Percentiles rank a stretch among this genome's conserved stretches.
Evolutionary conservation across 768 basidiomycete species (phyloP).

Genomic region (Mycena crocata): DNA sequence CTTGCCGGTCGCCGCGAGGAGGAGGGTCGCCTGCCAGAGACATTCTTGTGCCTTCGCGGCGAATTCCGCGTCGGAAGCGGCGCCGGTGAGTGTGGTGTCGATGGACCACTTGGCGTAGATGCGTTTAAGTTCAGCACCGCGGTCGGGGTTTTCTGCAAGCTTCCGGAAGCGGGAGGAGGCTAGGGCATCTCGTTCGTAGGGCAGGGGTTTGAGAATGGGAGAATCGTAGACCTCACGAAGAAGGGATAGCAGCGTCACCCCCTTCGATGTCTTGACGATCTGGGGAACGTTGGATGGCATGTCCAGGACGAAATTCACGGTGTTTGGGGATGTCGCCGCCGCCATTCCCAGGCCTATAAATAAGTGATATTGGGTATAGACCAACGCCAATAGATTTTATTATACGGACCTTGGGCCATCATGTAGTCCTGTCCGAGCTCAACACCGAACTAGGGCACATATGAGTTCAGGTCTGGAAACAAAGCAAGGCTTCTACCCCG

Average conservation of each 20-base stretch:
- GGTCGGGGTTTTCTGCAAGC: constrained; percentile 41
- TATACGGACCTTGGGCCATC: constrained; percentile 18
- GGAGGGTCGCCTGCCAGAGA: constrained; percentile 49
- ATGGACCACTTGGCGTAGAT: constrained; percentile 50
- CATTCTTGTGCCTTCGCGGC: constrained; percentile 52
- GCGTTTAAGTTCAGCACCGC: constrained; percentile 47
- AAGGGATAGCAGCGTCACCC: constrained; percentile 60
- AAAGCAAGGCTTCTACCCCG: constrained; percentile 30
- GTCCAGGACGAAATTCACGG: constrained; percentile 10
- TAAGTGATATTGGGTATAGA: neutral
- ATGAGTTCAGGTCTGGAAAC: neutral
- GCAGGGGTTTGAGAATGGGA: constrained; percentile 58
- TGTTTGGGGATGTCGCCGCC: neutral
- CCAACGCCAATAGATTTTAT: too few relatives aligned
- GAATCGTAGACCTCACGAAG: constrained; percentile 64
- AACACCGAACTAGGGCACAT: constrained; percentile 17
- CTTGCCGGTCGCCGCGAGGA: constrained; percentile 51
- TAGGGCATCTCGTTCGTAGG: constrained; percentile 57
- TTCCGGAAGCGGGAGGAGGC: constrained; percentile 41
- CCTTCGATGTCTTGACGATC: constrained; percentile 19
- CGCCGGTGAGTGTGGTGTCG: constrained; percentile 36
- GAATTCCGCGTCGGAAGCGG: constrained; percentile 28
- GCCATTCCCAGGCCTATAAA: constrained; percentile 25
- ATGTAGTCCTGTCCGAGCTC: constrained; percentile 30
- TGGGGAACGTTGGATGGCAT: constrained; percentile 10